A percentile compares a stretch with the other conserved stretches of the same genome.
phyloP scores from a whole-genome alignment of 345 rosid genomes.

The Geranium rotundifolium region DNA sequence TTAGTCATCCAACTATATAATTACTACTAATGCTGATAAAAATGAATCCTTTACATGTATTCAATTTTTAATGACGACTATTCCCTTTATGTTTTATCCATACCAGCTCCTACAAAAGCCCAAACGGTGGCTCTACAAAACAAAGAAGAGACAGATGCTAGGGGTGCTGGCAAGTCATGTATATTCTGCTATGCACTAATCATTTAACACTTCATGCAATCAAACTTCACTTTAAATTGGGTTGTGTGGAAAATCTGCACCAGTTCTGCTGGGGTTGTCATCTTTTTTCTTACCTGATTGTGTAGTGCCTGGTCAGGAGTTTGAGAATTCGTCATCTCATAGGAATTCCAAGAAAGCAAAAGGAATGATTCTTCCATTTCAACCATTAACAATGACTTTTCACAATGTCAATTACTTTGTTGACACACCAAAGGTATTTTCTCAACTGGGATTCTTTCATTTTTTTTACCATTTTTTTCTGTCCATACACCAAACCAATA shows the following conservation, averaged over 20 bases:
- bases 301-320: conserved; percentile 12
- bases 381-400: conserved; percentile 84
- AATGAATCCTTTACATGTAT: not conserved
- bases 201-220: not conserved
- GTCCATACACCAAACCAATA: not conserved
- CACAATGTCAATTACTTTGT: conserved; percentile 84
- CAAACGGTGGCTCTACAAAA: conserved; percentile 30
- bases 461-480: not conserved
- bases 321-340: conserved; percentile 11
- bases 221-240: not conserved
- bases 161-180: conserved; percentile 18
- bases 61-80: not conserved
- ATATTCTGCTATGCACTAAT: not conserved
- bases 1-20: not conserved
- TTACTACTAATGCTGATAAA: not conserved
- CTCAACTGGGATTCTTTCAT: too few species aligned
- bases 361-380: conserved; percentile 95
- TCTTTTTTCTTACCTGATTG: conserved; percentile 1
- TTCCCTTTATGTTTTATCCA: conserved; percentile 12
- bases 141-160: conserved; percentile 15
- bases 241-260: not conserved
- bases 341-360: conserved; percentile 29
- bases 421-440: conserved; percentile 71
- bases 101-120: conserved; percentile 49
- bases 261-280: not conserved